These are phyloP conservation scores for Saccharum officinarum DNA, from an alignment of 176 grass and related monocot species.

Conservation along the genomic window DNA sequence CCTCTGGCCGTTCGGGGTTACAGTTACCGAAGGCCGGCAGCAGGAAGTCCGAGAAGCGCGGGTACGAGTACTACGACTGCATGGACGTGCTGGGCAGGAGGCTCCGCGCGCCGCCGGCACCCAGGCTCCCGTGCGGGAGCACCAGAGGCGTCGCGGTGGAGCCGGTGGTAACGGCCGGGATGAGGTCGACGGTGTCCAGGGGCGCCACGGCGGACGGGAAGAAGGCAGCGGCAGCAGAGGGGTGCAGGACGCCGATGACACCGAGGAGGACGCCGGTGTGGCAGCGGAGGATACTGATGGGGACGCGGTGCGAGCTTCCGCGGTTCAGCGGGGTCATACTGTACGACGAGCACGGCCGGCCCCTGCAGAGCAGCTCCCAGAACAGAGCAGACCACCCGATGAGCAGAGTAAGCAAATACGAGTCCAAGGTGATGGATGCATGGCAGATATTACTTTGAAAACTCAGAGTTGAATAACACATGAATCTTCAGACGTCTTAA, in stretches of 20 bases:
- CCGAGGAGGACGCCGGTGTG: constrained; percentile 45
- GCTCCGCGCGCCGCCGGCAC: constrained; percentile 9
- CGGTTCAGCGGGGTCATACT: constrained; percentile 53
- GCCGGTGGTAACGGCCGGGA: background rate
- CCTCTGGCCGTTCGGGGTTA: background rate
- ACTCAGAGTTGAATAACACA: background rate
- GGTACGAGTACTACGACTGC: background rate
- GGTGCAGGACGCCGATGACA: constrained; percentile 23
- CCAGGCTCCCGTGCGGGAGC: constrained; percentile 10
- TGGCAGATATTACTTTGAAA: background rate
- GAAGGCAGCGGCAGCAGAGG: background rate
- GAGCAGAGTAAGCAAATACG: background rate
- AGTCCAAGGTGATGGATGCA: background rate
- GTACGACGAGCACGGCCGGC: constrained; percentile 47
- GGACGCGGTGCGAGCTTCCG: constrained; percentile 43
- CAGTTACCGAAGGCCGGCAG: background rate
- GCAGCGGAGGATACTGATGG: constrained; percentile 59
- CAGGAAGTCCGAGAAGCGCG: background rate
- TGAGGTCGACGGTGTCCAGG: background rate
- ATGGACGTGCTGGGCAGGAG: background rate
- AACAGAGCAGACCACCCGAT: constrained; percentile 23
- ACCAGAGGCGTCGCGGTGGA: background rate
- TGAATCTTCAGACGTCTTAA: background rate
- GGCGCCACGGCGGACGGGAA: background rate
- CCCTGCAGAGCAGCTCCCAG: background rate